Base-by-base conservation (phyloP, 2,329 filamentous ascomycete species). In the Anthostomella pinea region DNA sequence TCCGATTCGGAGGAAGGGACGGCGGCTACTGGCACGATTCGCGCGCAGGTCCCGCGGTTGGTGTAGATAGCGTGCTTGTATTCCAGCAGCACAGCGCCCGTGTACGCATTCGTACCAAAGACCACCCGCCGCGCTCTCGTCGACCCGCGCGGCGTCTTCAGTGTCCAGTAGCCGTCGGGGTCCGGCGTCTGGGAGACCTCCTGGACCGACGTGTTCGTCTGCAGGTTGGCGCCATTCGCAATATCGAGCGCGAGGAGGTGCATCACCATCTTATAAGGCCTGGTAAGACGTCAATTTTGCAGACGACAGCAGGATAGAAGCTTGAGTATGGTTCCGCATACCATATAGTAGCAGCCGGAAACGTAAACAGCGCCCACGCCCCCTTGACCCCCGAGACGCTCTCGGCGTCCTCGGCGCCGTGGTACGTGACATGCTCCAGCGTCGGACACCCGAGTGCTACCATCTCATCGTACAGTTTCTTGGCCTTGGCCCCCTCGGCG, bases 91-190 rank as follows among this genome's bases (percentile, higher is more conserved):
- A 87, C 56, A 9, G 73, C 69, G 1, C 78, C 73, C 0, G 80
- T 83, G 56, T 85, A 85, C 9, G 67, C 82, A 48, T 87, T 87
- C 2, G 79, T 85, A 11, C 82, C 81, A 27, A 83, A 68, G 13
- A 86, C 63, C 10, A 86, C 65, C 21, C 70, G 71, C 17, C 63
- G 66, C 2, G 82, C 67, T 8, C 49, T 56, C 34, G 83, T 70
- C 0, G 43, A 54, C 8, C 81, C 83, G 14, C 80, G 69, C 0
- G 65, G 53, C 3, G 80, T 84, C 8, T 65, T 53, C 2, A 80
- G 58, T 2, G 55, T 65, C 63, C 72, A 77, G n/a, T 46, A 45
- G 8, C 54, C 52, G 8, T 52, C 47, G 6, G 35, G 33, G 19
- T 56, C 48, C 0, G 43, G 11, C 16, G 42, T 40, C 1, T 45